Conservation (phyloP, 768 basidiomycete species). For the Hydnomerulius pinastri region DNA sequence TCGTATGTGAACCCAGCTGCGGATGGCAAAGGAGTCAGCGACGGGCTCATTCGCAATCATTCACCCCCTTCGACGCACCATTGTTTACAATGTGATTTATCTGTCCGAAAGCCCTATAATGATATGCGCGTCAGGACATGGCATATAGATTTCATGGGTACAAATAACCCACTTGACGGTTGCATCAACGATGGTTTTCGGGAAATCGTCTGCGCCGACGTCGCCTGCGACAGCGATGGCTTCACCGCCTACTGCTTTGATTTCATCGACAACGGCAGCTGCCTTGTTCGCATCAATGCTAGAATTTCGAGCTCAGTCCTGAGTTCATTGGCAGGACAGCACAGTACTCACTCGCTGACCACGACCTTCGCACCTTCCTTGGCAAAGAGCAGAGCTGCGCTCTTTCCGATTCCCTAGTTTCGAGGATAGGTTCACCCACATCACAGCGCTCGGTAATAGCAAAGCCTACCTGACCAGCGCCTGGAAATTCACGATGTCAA, state of each 20-base stretch:
- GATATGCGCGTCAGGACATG: background rate
- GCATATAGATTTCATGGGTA: background rate
- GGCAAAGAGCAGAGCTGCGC: constrained; percentile 74
- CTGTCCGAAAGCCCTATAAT: constrained; percentile 70
- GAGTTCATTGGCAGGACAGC: background rate
- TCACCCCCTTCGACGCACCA: constrained; percentile 38
- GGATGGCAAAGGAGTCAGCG: background rate
- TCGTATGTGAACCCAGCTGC: constrained; percentile 78
- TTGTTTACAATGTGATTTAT: constrained; percentile 90
- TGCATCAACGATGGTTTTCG: constrained; percentile 72
- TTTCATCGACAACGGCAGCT: constrained; percentile 66
- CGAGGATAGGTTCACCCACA: background rate
- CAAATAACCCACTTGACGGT: constrained; percentile 64
- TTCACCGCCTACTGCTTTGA: constrained; percentile 71
- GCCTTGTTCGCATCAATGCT: constrained; percentile 78
- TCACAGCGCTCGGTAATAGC: background rate
- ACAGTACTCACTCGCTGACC: constrained; percentile 64
- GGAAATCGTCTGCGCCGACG: constrained; percentile 82
- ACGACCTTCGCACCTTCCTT: constrained; percentile 88
- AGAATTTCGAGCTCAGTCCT: constrained; percentile 7
- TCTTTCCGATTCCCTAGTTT: constrained; percentile 73
- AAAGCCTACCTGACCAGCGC: constrained; percentile 70
- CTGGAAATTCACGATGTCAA: constrained; percentile 33
- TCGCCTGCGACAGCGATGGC: constrained; percentile 77
- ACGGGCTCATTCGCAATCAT: background rate